A percentile compares a stretch with the other conserved stretches of the same genome.
Conservation (phyloP, 352 stramenopile species). For the Phytophthora sp. region DNA sequence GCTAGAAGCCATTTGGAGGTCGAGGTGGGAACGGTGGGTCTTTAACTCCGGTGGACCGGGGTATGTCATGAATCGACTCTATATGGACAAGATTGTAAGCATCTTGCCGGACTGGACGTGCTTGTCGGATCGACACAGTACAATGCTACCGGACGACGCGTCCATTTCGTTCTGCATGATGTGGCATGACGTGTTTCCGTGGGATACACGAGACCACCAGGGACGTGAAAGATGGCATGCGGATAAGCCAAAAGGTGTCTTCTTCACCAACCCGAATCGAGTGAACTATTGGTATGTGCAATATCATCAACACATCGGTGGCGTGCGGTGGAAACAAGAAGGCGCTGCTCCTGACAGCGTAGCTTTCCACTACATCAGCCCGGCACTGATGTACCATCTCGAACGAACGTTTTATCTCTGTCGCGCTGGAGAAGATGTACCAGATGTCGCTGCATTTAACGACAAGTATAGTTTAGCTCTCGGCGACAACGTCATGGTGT, state of each 20-base stretch:
- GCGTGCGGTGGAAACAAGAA: slow-evolving; percentile 55
- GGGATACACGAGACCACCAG: slow-evolving; percentile 69
- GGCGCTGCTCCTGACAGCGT: slow-evolving; percentile 69
- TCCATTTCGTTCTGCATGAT: slow-evolving; percentile 90
- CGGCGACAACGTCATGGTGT: slow-evolving; percentile 51
- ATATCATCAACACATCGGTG: slow-evolving; percentile 76
- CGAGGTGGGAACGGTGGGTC: slow-evolving; percentile 71
- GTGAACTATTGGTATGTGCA: slow-evolving; percentile 73
- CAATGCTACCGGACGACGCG: slow-evolving; percentile 81
- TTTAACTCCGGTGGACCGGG: slow-evolving; percentile 84
- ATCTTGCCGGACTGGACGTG: slow-evolving; percentile 63
- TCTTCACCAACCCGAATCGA: slow-evolving; percentile 59
- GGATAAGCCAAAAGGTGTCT: slow-evolving; percentile 72
- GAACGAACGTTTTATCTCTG: slow-evolving; percentile 78
- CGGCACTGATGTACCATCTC: slow-evolving; percentile 79
- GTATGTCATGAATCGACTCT: slow-evolving; percentile 81
- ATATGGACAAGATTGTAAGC: slow-evolving; percentile 71
- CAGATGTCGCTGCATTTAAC: slow-evolving; percentile 59
- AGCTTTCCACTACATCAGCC: slow-evolving; percentile 80
- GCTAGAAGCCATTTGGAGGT: slow-evolving; percentile 59
- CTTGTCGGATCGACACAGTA: slow-evolving; percentile 65
- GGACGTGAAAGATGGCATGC: slow-evolving; percentile 83
- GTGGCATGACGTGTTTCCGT: slow-evolving; percentile 76
- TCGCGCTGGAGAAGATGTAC: slow-evolving; percentile 52
- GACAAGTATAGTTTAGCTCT: slow-evolving; percentile 56